A percentile compares a stretch with the other conserved stretches of the same genome.
Evolutionary conservation across 257 asterid genomes (phyloP).

Genomic region (Schizonepeta tenuifolia): DNA sequence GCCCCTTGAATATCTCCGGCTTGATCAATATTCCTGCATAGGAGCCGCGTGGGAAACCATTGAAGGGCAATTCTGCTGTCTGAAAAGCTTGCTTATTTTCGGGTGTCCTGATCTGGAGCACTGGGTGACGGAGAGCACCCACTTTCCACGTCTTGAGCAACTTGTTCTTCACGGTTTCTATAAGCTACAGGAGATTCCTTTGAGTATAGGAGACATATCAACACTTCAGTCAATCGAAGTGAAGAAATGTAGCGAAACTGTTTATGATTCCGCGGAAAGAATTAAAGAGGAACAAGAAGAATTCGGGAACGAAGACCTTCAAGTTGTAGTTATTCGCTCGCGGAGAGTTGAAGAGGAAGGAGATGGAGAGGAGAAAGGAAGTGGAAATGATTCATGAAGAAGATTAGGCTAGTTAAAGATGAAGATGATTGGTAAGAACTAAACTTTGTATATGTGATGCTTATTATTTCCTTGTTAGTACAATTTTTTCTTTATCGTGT

Average conservation of each 20-base stretch:
- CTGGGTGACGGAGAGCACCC: background rate
- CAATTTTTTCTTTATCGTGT: no score
- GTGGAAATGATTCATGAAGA: no score
- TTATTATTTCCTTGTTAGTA: no score
- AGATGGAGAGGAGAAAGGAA: no score
- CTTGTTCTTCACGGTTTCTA: background rate
- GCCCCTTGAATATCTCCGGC: background rate
- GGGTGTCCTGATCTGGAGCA: background rate
- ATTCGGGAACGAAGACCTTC: background rate
- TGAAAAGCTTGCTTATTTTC: background rate
- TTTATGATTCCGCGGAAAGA: background rate
- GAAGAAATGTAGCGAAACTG: background rate
- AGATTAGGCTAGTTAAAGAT: no score
- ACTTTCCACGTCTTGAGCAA: background rate
- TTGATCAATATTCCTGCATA: background rate
- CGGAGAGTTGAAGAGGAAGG: background rate
- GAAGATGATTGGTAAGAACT: no score
- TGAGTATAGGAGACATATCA: background rate
- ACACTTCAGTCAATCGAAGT: background rate
- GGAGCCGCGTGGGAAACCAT: background rate
- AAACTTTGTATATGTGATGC: no score
- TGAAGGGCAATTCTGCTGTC: background rate
- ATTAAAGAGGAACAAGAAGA: background rate
- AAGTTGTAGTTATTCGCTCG: background rate
- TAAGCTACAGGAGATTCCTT: background rate